Base-by-base conservation (phyloP, 495 filamentous ascomycete species). In the Apiosordaria backusii region DNA sequence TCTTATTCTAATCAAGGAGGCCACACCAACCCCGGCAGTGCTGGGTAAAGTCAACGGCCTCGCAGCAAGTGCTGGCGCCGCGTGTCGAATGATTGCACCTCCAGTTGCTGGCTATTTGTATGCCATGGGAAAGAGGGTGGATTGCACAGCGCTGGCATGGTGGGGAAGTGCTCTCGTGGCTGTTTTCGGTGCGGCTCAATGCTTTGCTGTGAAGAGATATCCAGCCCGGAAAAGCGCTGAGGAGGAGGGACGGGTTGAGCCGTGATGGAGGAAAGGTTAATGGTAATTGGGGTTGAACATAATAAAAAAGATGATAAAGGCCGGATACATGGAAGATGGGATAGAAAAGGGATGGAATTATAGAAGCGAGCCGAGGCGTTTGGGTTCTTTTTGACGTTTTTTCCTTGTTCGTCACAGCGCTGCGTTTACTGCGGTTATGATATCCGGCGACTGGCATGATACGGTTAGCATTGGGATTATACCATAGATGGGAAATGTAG, bases 1-100 rank as follows among this genome's bases (percentile, higher is more conserved):
- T 7, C 79, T 95, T 45, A 93, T 95, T 53, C 82, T 95, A 7
- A 86, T 95, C 79, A 95, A 94, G 74, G 90, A 93, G 80, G 88
- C 91, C 0, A 89, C 89, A 21, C 89, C 91, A 3, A 86, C 85
- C 18, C 78, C 82, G 9, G 84, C 81, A 0, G 82, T 87, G 21
- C 81, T 95, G 55, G 91, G 91, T 16, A 91, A 86, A 71, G 88
- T 95, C 63, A 95, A 95, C 68, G 91, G 91, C 1, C 82, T 93
- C 6, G 90, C 91, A 45, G 91, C 91, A 3, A 91, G 88, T 45
- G 90, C 89, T 4, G 90, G 90, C 4, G 91, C 90, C 0, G 89
- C 88, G 9, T 89, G 88, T 70, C 87, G 91, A 45, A 93, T 90
- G 64, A 74, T 92, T 25, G 88, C 91, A 0, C 89, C 90, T 60